phyloP scores from a whole-genome alignment of 2,329 filamentous ascomycete species.

The Cladophialophora bantiana region DNA sequence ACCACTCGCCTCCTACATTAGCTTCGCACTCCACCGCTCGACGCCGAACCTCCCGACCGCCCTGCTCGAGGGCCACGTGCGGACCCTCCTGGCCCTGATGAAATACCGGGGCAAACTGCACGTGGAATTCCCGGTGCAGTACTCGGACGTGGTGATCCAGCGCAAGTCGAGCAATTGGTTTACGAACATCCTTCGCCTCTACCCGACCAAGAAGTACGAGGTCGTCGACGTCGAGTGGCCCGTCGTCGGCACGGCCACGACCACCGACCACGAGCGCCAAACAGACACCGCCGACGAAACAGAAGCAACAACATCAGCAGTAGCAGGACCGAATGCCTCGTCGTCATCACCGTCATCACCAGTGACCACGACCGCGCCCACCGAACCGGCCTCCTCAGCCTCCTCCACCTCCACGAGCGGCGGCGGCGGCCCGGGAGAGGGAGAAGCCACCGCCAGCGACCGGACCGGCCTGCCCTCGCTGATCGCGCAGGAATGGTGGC shows the following conservation, averaged over 20 bases:
- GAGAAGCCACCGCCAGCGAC: background rate
- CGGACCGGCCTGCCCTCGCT: conserved; percentile 16
- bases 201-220: conserved; percentile 41
- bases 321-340: background rate
- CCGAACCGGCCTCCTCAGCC: background rate
- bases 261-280: conserved; percentile 18
- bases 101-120: conserved; percentile 41
- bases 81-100: conserved; percentile 41
- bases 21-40: conserved; percentile 33
- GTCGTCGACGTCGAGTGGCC: conserved; percentile 41
- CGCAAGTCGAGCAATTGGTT: conserved; percentile 41
- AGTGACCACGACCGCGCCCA: background rate
- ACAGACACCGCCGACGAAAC: background rate
- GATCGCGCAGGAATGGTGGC: conserved; percentile 41
- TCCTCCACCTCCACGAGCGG: conserved; percentile 3
- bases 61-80: conserved; percentile 42
- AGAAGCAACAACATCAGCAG: background rate
- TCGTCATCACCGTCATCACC: conserved; percentile 10
- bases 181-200: conserved; percentile 37
- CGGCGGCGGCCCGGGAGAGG: background rate
- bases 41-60: conserved; percentile 28
- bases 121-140: conserved; percentile 40
- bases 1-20: conserved; percentile 9
- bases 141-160: conserved; percentile 37
- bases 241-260: conserved; percentile 27